Base-by-base conservation (phyloP, 768 basidiomycete genomes). In the Neoboletus brunneissimus region DNA sequence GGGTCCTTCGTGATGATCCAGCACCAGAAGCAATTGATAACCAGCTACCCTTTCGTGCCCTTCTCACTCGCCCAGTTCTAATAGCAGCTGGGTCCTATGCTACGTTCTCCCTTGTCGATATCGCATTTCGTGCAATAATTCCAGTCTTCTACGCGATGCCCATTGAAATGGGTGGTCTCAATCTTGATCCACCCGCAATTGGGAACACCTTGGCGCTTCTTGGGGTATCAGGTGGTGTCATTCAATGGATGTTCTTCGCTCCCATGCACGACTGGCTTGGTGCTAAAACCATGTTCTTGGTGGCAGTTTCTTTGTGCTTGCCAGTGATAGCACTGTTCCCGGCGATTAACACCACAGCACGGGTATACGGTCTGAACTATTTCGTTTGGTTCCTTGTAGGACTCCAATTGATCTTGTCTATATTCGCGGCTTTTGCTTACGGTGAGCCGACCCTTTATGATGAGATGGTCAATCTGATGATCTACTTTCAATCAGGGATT, bases 241-340 rank as follows among this genome's bases (percentile, higher is more conserved):
- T 87, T 61, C 85, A 88, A 67, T 73, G 83, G 16, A 72, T 84
- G 50, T 82, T 82, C 72, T 91, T 89, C 62, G 77, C 85, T 22
- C 70, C 64, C 34, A 71, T 86, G 22, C 76, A 85, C 51, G 77
- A 81, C 40, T 71, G 72, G 8, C 81, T 78, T 51, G 89, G 89
- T 4, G 78, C 85, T 38, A 87, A 83, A 70, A 75, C 61, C 15
- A 70, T 81, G 4, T 89, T 84, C 64, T 66, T 82, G n/a, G 52
- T 66, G 22, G 80, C 84, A 31, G 68, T 85, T 42, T 68, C 71
- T 13, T 71, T 78, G 32, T 77, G 75, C 41, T 51, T 87, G 20
- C 82, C 84, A 1, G 66, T 80, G 40, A 63, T 77, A 56, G 64
- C 68, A 18, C 57, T 77, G 10, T 79, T 80, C 62, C 81, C 81